These are phyloP conservation scores for Plasmodium reichenowi DNA, from an alignment of 169 alveolate genomes.

Conservation along the genomic window DNA sequence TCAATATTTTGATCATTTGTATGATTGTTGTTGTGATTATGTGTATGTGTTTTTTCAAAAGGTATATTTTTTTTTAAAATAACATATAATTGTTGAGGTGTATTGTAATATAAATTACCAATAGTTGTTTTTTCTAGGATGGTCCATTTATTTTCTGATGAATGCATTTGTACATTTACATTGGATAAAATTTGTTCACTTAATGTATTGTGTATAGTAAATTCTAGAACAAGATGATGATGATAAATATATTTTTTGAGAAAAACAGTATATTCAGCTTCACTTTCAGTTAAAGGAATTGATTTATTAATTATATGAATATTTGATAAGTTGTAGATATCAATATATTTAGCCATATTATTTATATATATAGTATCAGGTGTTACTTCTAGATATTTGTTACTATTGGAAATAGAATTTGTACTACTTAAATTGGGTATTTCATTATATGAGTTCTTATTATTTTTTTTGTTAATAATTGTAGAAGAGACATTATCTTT, in stretches of 20 bases:
- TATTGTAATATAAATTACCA: conserved; percentile 20
- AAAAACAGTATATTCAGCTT: conserved; percentile 87
- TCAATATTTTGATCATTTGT: not conserved
- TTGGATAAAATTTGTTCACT: conserved; percentile 44
- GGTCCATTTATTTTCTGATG: conserved; percentile 46
- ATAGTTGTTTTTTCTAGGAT: conserved; percentile 54
- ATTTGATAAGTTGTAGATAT: conserved; percentile 31
- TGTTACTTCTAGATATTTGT: conserved; percentile 30
- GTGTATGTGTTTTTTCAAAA: not conserved
- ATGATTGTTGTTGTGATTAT: not conserved
- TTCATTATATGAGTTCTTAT: conserved; percentile 24
- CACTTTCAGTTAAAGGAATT: conserved; percentile 87
- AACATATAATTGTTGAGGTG: conserved; percentile 46
- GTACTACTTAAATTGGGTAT: conserved; percentile 6
- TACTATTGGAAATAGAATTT: not conserved
- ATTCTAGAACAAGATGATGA: conserved; percentile 80
- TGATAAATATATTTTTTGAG: conserved; percentile 79
- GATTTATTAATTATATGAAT: conserved; percentile 70
- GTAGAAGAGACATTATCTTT: not conserved
- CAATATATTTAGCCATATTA: conserved; percentile 26
- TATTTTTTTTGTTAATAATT: not conserved
- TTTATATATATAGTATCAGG: conserved; percentile 5
- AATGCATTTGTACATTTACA: conserved; percentile 26
- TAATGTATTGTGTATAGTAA: conserved; percentile 86
- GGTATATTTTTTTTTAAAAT: conserved; percentile 13